phyloP scores from a whole-genome alignment of 306 rosid species.

The Dryas alaskensis region DNA sequence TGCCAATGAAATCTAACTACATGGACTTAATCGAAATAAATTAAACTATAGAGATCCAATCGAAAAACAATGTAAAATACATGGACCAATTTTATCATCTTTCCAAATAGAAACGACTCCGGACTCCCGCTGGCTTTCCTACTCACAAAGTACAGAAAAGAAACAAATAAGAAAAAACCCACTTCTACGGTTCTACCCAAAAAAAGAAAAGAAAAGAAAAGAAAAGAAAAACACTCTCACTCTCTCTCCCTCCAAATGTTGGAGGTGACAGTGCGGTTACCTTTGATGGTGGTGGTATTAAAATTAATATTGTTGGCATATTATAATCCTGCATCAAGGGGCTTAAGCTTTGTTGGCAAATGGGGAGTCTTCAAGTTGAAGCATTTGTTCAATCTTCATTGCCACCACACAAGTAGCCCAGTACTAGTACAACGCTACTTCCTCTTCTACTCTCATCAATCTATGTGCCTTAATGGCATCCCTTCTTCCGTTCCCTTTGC shows the following conservation, averaged over 20 bases:
- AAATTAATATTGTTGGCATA: background rate
- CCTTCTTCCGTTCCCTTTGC: background rate
- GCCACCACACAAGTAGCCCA: background rate
- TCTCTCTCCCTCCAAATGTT: background rate
- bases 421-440: background rate
- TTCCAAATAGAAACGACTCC: too few species aligned
- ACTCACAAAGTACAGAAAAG: too few species aligned
- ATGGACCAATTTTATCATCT: too few species aligned
- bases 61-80: too few species aligned
- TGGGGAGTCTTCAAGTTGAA: conserved; percentile 26
- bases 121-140: too few species aligned
- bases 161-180: background rate
- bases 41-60: too few species aligned
- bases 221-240: background rate
- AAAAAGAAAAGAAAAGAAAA: background rate
- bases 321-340: conserved; percentile 16
- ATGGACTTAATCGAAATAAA: too few species aligned
- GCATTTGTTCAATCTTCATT: background rate
- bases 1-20: too few species aligned
- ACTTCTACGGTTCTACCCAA: too few species aligned
- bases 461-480: conserved; percentile 36
- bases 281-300: conserved; percentile 25
- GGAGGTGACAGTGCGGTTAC: conserved; percentile 23
- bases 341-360: conserved; percentile 15
- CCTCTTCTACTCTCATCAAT: background rate